These are phyloP conservation scores for Penicillium olsonii DNA, from an alignment of 2,329 filamentous ascomycete species.

Conservation along the genomic window DNA sequence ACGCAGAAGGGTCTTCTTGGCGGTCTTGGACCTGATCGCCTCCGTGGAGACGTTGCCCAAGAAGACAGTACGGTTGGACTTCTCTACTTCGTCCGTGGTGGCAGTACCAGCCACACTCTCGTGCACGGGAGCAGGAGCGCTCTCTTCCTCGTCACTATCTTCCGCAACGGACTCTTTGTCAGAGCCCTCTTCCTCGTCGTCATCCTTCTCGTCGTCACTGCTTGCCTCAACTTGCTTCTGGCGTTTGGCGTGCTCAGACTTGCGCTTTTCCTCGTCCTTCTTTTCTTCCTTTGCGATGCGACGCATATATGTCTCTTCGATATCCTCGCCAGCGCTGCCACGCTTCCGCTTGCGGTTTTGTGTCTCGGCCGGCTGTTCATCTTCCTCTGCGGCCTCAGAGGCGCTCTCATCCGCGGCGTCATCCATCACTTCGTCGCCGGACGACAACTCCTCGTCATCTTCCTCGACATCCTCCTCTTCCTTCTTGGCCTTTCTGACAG, in stretches of 20 bases:
- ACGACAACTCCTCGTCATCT: conserved; percentile 21
- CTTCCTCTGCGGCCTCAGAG: conserved; percentile 51
- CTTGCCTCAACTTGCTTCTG: conserved; percentile 36
- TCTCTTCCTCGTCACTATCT: conserved; percentile 35
- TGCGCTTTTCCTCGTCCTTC: conserved; percentile 37
- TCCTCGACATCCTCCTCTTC: conserved; percentile 32
- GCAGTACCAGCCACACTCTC: conserved; percentile 39
- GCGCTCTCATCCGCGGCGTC: conserved; percentile 50
- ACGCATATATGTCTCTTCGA: conserved; percentile 49
- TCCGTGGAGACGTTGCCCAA: conserved; percentile 84
- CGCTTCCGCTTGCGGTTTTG: conserved; percentile 56
- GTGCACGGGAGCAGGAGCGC: conserved; percentile 37
- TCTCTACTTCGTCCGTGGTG: conserved; percentile 66
- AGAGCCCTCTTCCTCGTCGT: conserved; percentile 52
- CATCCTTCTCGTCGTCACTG: conserved; percentile 51
- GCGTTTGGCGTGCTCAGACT: conserved; percentile 40
- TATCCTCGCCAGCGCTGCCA: conserved; percentile 49
- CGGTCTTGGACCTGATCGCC: conserved; percentile 78
- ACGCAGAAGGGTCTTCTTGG: conserved; percentile 73
- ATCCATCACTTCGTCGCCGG: conserved; percentile 42
- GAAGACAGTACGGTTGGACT: conserved; percentile 87
- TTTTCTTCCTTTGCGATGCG: conserved; percentile 46
- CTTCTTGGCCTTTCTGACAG: conserved; percentile 26
- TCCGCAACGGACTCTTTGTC: conserved; percentile 49
- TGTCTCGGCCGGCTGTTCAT: conserved; percentile 20